A percentile compares a stretch with the other conserved stretches of the same genome.
These are phyloP conservation scores for Apophysomyces sp. DNA, from an alignment of 371 early-diverging fungal genomes.

Conservation along the genomic window DNA sequence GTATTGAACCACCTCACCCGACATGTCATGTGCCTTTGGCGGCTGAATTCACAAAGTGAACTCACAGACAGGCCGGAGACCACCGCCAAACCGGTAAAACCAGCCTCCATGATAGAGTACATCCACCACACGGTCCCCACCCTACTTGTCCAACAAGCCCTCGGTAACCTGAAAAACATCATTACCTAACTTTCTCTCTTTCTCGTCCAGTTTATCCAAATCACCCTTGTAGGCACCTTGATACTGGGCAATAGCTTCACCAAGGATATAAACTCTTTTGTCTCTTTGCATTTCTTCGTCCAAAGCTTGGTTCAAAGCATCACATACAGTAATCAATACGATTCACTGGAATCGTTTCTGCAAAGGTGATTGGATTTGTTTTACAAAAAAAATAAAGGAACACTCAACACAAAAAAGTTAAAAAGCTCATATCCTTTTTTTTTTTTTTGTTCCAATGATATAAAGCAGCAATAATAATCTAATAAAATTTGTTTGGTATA, in stretches of 20 bases:
- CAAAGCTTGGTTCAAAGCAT: conserved; percentile 97
- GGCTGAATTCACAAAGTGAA: conserved; percentile 99
- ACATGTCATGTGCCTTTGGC: conserved; percentile 99
- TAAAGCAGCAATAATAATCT: too few relatives aligned
- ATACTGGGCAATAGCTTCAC: conserved; percentile 98
- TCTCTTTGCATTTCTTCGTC: conserved; percentile 97
- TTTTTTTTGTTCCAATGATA: too few relatives aligned
- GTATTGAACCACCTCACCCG: conserved; percentile 86
- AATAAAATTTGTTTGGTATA: too few relatives aligned
- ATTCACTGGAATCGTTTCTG: too few relatives aligned
- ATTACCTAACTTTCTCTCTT: too few relatives aligned
- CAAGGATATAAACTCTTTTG: conserved; percentile 91
- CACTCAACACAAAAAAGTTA: too few relatives aligned
- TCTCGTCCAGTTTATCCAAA: too few relatives aligned
- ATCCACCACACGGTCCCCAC: conserved; percentile 96
- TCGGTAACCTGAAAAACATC: conserved; percentile 96
- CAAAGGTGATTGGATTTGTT: too few relatives aligned
- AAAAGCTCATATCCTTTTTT: too few relatives aligned
- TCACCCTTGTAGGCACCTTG: conserved; percentile 99
- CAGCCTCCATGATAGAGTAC: conserved; percentile 99
- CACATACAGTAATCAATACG: conserved; percentile 98
- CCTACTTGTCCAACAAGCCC: conserved; percentile 97
- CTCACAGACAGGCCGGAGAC: conserved; percentile 98
- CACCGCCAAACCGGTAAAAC: conserved; percentile 98
- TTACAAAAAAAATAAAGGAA: too few relatives aligned